Evolutionary conservation across 768 basidiomycete species (phyloP).

Genomic region (Calocybe indica): DNA sequence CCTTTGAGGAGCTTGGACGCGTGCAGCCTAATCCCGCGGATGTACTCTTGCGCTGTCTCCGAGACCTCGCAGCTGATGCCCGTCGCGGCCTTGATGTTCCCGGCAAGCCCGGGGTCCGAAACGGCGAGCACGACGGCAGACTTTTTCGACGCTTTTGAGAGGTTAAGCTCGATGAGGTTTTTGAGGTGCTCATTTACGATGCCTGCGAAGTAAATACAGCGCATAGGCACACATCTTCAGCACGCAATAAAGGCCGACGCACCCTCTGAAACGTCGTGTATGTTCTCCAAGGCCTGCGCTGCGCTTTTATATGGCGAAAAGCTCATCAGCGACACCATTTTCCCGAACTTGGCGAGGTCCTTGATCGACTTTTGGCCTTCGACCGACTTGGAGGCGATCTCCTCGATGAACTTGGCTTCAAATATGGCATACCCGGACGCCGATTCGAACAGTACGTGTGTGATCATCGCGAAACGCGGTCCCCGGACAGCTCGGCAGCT

Average conservation of each 20-base stretch:
- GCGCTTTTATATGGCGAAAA: slow-evolving; percentile 94
- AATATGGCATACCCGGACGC: slow-evolving; percentile 94
- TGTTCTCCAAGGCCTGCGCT: slow-evolving; percentile 90
- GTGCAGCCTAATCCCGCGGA: slow-evolving; percentile 90
- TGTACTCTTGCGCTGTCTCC: slow-evolving; percentile 74
- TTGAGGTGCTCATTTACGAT: slow-evolving; percentile 80
- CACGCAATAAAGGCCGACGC: slow-evolving; percentile 13
- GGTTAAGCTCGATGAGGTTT: slow-evolving; percentile 81
- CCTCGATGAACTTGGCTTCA: slow-evolving; percentile 79
- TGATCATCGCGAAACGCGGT: slow-evolving; percentile 42
- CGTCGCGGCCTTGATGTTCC: slow-evolving; percentile 69
- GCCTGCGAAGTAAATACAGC: slow-evolving; percentile 37
- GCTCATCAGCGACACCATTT: slow-evolving; percentile 86
- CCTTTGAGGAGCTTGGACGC: slow-evolving; percentile 86
- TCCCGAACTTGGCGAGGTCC: slow-evolving; percentile 83
- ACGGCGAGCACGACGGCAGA: slow-evolving; percentile 72
- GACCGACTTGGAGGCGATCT: slow-evolving; percentile 75
- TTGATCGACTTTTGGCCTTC: slow-evolving; percentile 81
- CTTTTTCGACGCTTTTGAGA: slow-evolving; percentile 70
- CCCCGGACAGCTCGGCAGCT: slow-evolving; percentile 28
- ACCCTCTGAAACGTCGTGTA: slow-evolving; percentile 97
- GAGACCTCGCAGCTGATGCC: slow-evolving; percentile 76
- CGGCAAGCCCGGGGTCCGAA: slow-evolving; percentile 67
- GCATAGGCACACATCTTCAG: not conserved
- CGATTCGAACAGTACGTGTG: slow-evolving; percentile 89